Conservation (phyloP, 352 stramenopile species). For the Peronospora farinosa region DNA sequence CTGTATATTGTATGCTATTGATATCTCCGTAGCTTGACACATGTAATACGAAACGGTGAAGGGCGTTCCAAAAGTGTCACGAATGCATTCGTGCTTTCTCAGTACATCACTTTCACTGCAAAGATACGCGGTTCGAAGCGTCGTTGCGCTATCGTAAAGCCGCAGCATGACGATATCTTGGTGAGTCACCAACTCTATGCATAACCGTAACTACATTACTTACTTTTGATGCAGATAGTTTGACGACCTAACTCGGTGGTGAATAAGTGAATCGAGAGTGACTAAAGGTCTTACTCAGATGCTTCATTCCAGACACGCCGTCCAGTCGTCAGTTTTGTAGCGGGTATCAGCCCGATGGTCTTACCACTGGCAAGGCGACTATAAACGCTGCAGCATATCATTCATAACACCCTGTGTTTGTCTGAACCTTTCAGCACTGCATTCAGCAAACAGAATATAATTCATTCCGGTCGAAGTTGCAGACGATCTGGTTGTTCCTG, state of each 20-base stretch:
- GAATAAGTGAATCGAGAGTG: not conserved
- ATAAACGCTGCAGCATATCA: slow-evolving; percentile 1
- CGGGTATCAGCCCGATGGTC: not conserved
- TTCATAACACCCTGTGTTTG: too few relatives aligned
- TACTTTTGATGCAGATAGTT: not conserved
- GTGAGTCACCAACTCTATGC: not conserved
- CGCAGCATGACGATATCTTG: not conserved
- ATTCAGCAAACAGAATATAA: not conserved
- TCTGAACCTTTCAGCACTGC: too few relatives aligned
- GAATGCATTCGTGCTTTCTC: not conserved
- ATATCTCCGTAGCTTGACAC: too few relatives aligned
- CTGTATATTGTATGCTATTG: too few relatives aligned
- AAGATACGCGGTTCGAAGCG: not conserved
- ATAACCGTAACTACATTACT: not conserved
- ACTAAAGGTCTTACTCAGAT: not conserved
- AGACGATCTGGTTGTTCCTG: too few relatives aligned
- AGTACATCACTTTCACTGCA: not conserved
- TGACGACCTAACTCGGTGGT: not conserved
- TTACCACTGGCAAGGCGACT: not conserved
- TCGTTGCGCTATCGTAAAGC: not conserved
- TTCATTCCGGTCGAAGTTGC: too few relatives aligned
- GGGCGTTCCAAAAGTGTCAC: not conserved
- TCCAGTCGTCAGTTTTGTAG: not conserved
- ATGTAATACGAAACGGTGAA: not conserved
- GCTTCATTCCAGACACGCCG: not conserved